phyloP scores from a whole-genome alignment of 2,329 filamentous ascomycete species.

The Talaromyces sp. region DNA sequence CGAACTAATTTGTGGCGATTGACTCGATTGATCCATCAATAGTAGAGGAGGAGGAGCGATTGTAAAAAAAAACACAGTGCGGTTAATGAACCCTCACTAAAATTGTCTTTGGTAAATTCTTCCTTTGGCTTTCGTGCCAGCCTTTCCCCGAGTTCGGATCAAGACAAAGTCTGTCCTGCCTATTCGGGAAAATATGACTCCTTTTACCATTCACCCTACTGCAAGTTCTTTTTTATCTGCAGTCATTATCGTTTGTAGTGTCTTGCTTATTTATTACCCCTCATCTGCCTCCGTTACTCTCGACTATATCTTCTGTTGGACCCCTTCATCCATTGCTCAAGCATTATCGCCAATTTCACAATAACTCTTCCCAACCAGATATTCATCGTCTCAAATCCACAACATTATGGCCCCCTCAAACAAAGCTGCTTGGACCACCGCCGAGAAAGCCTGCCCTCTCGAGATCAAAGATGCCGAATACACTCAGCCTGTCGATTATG shows the following conservation, averaged over 20 bases:
- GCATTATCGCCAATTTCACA: background rate
- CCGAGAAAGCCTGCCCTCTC: constrained; percentile 17
- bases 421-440: constrained; percentile 22
- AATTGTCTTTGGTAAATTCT: background rate
- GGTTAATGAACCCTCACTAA: background rate
- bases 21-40: background rate
- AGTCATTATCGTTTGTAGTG: background rate
- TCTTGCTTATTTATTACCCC: background rate
- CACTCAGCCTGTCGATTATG: constrained; percentile 17
- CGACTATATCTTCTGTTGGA: too few relatives aligned
- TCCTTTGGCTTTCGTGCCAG: background rate
- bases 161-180: background rate
- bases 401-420: constrained; percentile 13
- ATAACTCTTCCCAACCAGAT: too few relatives aligned
- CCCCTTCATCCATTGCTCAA: background rate
- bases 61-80: background rate
- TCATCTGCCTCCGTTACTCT: background rate
- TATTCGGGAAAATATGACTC: background rate
- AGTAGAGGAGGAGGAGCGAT: background rate
- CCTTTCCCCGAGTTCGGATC: constrained; percentile 8
- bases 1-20: background rate
- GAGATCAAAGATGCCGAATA: constrained; percentile 18
- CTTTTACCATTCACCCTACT: background rate
- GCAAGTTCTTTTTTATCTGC: background rate
- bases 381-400: background rate